phyloP scores from a whole-genome alignment of 2,329 filamentous ascomycete species.

The Penicillium sp. region DNA sequence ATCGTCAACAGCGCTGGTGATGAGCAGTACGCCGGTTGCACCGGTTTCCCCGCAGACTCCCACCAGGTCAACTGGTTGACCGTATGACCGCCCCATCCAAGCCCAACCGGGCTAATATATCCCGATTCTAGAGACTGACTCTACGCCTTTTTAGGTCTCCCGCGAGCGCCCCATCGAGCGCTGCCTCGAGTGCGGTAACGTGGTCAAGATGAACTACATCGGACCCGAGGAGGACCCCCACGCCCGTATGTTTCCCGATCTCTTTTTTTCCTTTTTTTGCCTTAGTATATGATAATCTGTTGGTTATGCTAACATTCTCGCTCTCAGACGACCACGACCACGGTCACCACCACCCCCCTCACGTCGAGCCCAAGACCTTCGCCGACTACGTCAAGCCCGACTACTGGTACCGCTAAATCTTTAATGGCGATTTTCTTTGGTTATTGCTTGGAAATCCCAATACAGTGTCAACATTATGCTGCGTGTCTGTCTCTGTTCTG shows the following conservation, averaged over 20 bases:
- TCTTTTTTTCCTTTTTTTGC: constrained; percentile 3
- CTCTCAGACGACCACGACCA: constrained; percentile 42
- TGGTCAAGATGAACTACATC: constrained; percentile 97
- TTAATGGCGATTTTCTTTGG: constrained; percentile 9
- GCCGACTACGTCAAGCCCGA: constrained; percentile 94
- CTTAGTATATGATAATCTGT: neutral
- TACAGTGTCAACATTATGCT: constrained; percentile 24
- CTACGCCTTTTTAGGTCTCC: constrained; percentile 60
- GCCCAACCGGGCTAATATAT: neutral
- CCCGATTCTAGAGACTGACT: constrained; percentile 3
- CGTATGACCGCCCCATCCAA: constrained; percentile 53
- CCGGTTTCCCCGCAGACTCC: constrained; percentile 87
- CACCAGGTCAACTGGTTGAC: constrained; percentile 89
- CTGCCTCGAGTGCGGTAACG: constrained; percentile 93
- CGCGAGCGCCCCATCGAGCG: constrained; percentile 89
- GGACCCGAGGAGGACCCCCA: constrained; percentile 74
- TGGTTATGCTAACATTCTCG: constrained; percentile 9
- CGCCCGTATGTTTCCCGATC: constrained; percentile 48
- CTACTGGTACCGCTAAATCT: constrained; percentile 70
- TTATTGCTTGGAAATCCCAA: constrained; percentile 11
- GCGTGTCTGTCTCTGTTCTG: constrained; percentile 24
- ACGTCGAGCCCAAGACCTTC: constrained; percentile 90
- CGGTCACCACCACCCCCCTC: constrained; percentile 49
- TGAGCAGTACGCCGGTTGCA: constrained; percentile 97
- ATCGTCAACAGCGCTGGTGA: constrained; percentile 86